These are phyloP conservation scores for Dactylella cylindrospora DNA, from an alignment of 2,329 filamentous ascomycete species.

Conservation along the genomic window DNA sequence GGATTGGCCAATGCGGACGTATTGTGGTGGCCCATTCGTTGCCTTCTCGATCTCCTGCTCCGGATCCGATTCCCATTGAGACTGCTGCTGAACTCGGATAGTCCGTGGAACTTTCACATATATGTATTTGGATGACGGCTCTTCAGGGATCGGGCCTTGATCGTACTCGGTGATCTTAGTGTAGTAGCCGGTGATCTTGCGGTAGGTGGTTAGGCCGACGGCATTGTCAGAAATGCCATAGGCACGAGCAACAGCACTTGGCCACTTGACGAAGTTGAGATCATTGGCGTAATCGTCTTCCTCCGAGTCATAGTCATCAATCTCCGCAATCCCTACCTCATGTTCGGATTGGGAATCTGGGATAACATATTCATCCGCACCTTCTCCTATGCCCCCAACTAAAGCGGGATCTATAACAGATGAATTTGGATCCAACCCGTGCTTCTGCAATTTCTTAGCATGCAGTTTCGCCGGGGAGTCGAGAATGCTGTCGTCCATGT, in stretches of 20 bases:
- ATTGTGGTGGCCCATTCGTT: slow-evolving; percentile 31
- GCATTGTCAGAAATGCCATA: slow-evolving; percentile 34
- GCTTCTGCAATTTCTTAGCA: slow-evolving; percentile 24
- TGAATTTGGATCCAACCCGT: slow-evolving; percentile 24
- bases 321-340: slow-evolving; percentile 25
- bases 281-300: slow-evolving; percentile 42
- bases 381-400: slow-evolving; percentile 22
- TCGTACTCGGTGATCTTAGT: slow-evolving; percentile 41
- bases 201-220: slow-evolving; percentile 20
- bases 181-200: slow-evolving; percentile 39
- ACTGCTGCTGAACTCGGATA: slow-evolving; percentile 40
- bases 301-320: slow-evolving; percentile 41
- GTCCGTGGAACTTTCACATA: slow-evolving; percentile 40
- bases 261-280: slow-evolving; percentile 43
- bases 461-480: slow-evolving; percentile 15
- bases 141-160: slow-evolving; percentile 36
- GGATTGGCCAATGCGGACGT: slow-evolving; percentile 40
- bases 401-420: slow-evolving; percentile 36
- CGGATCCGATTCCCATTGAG: slow-evolving; percentile 38
- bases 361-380: slow-evolving; percentile 32
- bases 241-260: slow-evolving; percentile 40
- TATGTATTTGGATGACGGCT: slow-evolving; percentile 40
- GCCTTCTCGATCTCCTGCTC: slow-evolving; percentile 40
- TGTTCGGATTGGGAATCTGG: slow-evolving; percentile 41
- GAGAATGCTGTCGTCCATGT: slow-evolving; percentile 13